Conservation (phyloP, 768 basidiomycete genomes). For the Mycena polygramma region DNA sequence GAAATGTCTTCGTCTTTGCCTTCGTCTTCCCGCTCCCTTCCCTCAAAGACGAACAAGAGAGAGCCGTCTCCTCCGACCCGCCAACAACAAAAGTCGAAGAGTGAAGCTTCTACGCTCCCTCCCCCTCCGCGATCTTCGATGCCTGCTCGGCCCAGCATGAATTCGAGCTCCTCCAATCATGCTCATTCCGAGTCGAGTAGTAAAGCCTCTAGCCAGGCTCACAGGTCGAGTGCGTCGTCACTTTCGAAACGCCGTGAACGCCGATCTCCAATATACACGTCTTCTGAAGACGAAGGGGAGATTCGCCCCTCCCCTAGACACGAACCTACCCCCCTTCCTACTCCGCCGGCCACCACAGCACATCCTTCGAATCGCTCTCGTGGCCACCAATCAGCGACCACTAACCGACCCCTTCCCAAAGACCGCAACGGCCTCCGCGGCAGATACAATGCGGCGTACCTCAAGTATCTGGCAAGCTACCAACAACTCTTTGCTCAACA, state of each 20-base stretch:
- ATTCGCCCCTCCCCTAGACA: constrained; percentile 45
- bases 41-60: constrained; percentile 41
- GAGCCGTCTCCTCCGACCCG: constrained; percentile 31
- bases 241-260: constrained; percentile 53
- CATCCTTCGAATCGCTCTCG: constrained; percentile 38
- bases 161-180: constrained; percentile 17
- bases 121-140: constrained; percentile 30
- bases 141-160: constrained; percentile 20
- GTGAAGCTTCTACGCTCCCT: constrained; percentile 27
- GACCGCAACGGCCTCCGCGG: constrained; percentile 67
- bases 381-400: constrained; percentile 48
- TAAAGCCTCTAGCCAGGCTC: constrained; percentile 44
- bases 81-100: constrained; percentile 42
- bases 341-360: constrained; percentile 44
- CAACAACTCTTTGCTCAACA: constrained; percentile 64
- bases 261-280: constrained; percentile 73
- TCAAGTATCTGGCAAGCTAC: constrained; percentile 63
- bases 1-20: constrained; percentile 38
- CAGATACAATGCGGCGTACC: constrained; percentile 66
- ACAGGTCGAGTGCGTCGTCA: constrained; percentile 20
- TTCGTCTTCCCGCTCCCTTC: constrained; percentile 17
- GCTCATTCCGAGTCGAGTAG: constrained; percentile 20
- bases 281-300: constrained; percentile 73
- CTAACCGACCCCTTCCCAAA: constrained; percentile 52
- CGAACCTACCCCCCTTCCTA: constrained; percentile 40